Base-by-base conservation (phyloP, 306 rosid species). In the Gastrolobium bilobum region DNA sequence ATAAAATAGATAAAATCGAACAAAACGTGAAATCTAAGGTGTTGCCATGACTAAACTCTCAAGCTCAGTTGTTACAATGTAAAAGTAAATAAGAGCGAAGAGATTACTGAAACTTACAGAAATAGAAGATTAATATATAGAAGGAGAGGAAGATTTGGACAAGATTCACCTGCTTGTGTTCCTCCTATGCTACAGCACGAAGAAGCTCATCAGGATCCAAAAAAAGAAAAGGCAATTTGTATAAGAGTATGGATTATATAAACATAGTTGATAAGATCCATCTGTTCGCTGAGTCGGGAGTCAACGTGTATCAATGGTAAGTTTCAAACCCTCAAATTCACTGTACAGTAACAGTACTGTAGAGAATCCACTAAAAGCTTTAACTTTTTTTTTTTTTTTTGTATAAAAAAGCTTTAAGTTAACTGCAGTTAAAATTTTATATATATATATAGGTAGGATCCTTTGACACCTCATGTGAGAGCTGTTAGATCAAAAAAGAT, bases 291-390 rank as follows among this genome's bases (percentile, higher is more conserved):
- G 1, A 35, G 26, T 1, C 1, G 1, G 26, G 26, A 20, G 26
- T 20, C 10, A 31, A 13, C 4, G 46, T 35, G 7, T 13, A 60
- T 33, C 3, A n/a, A 60, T 34, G 2, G 9, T 35, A 46, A 5
- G 67, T 35, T 61, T 10, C 67, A 61, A 61, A 37, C 67, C 67
- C 67, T 61, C 67, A 35, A 6, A 61, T 38, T 37, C 26, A 62
- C 30, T n/a, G 30, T 8, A 47, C 7, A 10, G 52, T 47, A 47
- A 47, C 14, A 11, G 4, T 10, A 47, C 14, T 0, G 52, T 40
- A 40, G 10, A 47, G 52, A 4, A 47, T 47, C 52, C 15, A 40
- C 26, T 20, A 20, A 20, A 20, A 20, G 26, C 26, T 20, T 20
- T 20, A 20, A 20, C 26, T 20, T n/a, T n/a, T n/a, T n/a, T n/a